These are phyloP conservation scores for Hygrocybe coccinea DNA, from an alignment of 768 basidiomycete genomes.

Conservation along the genomic window DNA sequence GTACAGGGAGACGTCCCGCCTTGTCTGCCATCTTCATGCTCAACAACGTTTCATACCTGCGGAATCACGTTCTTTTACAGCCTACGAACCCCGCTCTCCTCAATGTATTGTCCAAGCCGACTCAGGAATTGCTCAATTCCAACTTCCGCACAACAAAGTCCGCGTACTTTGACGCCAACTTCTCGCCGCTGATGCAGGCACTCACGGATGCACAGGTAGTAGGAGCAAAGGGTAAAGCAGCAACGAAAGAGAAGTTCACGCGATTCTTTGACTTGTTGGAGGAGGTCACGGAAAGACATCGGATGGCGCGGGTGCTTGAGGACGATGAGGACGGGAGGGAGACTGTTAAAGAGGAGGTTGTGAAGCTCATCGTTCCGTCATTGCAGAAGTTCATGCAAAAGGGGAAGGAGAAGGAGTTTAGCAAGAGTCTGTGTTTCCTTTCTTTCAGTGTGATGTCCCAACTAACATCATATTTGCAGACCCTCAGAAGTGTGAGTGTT, in stretches of 20 bases:
- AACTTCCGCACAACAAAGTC: conserved; percentile 79
- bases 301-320: conserved; percentile 60
- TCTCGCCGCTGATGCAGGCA: conserved; percentile 69
- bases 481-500: conserved; percentile 64
- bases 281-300: conserved; percentile 73
- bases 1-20: conserved; percentile 53
- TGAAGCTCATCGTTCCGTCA: conserved; percentile 70
- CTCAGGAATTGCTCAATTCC: conserved; percentile 59
- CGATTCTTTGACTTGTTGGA: conserved; percentile 78
- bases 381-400: conserved; percentile 71
- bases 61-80: conserved; percentile 50
- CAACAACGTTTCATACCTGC: conserved; percentile 73
- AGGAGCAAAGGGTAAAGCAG: conserved; percentile 54
- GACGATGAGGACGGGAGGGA: conserved; percentile 61
- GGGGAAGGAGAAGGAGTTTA: conserved; percentile 76
- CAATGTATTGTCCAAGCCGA: conserved; percentile 54
- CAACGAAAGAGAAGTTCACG: conserved; percentile 78
- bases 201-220: conserved; percentile 55
- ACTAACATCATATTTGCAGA: conserved; percentile 35
- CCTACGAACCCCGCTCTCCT: conserved; percentile 45
- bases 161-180: conserved; percentile 79
- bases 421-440: conserved; percentile 57
- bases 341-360: conserved; percentile 65
- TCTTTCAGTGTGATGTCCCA: background rate
- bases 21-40: conserved; percentile 73